Base-by-base conservation (phyloP, 164 flowering plant genomes). In the Tinospora cordifolia region DNA sequence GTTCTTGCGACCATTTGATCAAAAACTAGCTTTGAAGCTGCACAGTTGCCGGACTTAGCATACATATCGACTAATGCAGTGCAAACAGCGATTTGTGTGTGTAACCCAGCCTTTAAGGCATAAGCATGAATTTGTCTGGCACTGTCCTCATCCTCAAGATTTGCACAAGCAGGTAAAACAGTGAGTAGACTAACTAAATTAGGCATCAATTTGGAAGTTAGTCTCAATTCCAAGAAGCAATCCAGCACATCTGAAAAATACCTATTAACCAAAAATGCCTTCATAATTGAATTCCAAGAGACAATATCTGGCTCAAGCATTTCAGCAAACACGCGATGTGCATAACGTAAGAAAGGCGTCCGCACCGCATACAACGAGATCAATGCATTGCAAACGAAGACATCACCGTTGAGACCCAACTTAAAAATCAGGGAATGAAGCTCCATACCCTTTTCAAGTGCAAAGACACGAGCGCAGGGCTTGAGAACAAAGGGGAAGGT, bases 261-360 rank as follows among this genome's bases (percentile, higher is more conserved):
- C 62, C 83, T 83, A 75, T 69, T 78, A 57, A 51, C 77, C 0
- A 85, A 82, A 76, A 74, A 79, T 26, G 78, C 80, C 57, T 79
- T 79, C 51, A 88, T 76, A 40, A 80, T 24, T 2, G 87, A 83
- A 75, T 88, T 88, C 88, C 90, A 88, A 0, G 89, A 83, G 36
- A 88, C 83, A 62, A 79, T 69, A 74, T 88, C 89, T 67, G 85
- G 79, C 30, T 83, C 87, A 74, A 24, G 57, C 90, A 88, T 87
- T 84, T 81, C 92, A 41, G 81, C 87, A 62, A 49, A 19, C 58
- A 49, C 58, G 58, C 17, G 21, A 8, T 49, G 58, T 21, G 21
- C 58, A 19, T 49, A 21, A 13, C 2, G 21, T 19, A 49, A 49
- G 17, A 30, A 30, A 30, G 36, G 36, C 36, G 36, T 30, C 36